Evolutionary conservation across 2,329 filamentous ascomycete species (phyloP).

Genomic region (Aquanectria penicillioides): DNA sequence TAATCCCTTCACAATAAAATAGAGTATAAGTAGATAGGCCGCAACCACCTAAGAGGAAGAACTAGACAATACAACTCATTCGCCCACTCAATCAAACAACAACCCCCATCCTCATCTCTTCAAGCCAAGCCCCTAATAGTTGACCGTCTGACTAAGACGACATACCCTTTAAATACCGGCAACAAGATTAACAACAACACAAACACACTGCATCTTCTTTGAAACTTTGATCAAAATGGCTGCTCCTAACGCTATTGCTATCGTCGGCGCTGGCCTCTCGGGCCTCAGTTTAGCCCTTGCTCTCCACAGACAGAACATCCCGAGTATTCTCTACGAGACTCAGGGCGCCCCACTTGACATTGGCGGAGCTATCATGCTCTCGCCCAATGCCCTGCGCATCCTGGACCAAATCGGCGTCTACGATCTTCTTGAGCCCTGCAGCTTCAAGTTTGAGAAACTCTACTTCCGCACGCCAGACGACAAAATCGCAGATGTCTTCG

Average conservation of each 20-base stretch:
- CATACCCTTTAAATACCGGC: too few species aligned
- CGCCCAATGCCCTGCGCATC: slow-evolving; percentile 66
- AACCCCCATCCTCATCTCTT: background rate
- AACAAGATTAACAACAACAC: background rate
- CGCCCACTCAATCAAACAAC: background rate
- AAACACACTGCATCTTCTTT: background rate
- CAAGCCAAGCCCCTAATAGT: too few species aligned
- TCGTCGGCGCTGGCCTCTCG: slow-evolving; percentile 50
- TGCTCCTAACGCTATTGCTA: slow-evolving; percentile 35
- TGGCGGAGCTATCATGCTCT: slow-evolving; percentile 67
- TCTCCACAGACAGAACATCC: slow-evolving; percentile 61
- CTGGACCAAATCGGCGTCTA: slow-evolving; percentile 63
- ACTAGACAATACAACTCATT: background rate
- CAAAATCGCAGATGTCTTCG: slow-evolving; percentile 51
- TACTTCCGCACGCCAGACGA: slow-evolving; percentile 53
- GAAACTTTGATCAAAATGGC: slow-evolving; percentile 21
- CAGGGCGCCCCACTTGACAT: slow-evolving; percentile 55
- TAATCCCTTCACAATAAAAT: background rate
- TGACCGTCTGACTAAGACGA: too few species aligned
- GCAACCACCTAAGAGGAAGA: background rate
- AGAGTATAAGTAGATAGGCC: background rate
- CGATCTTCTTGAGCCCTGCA: slow-evolving; percentile 52
- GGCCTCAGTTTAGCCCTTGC: slow-evolving; percentile 66
- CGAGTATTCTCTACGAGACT: slow-evolving; percentile 62
- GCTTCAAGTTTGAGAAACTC: slow-evolving; percentile 62